Evolutionary conservation across 2,329 filamentous ascomycete species (phyloP), one percentile per base, ranked within the genome.

Genomic region (Colletotrichum sp.): DNA sequence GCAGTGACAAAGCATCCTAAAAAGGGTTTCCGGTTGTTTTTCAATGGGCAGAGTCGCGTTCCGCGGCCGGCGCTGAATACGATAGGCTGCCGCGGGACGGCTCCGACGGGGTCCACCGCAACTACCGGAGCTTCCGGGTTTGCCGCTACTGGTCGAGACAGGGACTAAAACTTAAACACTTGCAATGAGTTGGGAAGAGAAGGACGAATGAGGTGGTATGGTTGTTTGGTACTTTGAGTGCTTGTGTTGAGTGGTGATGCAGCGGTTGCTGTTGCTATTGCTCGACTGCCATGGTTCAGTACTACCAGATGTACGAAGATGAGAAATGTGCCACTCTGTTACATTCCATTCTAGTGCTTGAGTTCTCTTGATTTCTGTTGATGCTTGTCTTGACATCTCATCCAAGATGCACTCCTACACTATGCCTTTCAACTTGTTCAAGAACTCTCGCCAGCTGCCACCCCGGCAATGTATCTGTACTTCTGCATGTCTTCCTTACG

Each of bases 101-200:
- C 61, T 38, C 61, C 61, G 61, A 43, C 24, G 58, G 58, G 58
- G 14, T 5, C 58, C 21, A 43, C 34, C 34, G 34, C 21, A 24
- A 63, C 61, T 34, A 38, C 61, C 61, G 61, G 61, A 63, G 61
- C 61, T 63, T 34, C 61, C 61, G 61, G 61, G n/a, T 24, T 34
- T 18, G 34, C 13, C n/a, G 24, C 24, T 18, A 36, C 21, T 34
- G 32, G 21, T 18, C n/a, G 34, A 24, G 13, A 63, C 34, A n/a
- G n/a, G 32, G 34, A 3, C 61, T 12, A 14, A 7, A 34, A 18
- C 61, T 12, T 14, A 7, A 34, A 18, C 34, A 38, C 1, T 12
- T 28, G 12, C 10, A 24, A 24, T 18, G 24, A 36, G 3, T 7
- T 18, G 5, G 10, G 34, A 43, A 3, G n/a, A 10, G 28, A 8